phyloP scores from a whole-genome alignment of 192 early-diverging fungal genomes.

The Pilobolus umbonatus region DNA sequence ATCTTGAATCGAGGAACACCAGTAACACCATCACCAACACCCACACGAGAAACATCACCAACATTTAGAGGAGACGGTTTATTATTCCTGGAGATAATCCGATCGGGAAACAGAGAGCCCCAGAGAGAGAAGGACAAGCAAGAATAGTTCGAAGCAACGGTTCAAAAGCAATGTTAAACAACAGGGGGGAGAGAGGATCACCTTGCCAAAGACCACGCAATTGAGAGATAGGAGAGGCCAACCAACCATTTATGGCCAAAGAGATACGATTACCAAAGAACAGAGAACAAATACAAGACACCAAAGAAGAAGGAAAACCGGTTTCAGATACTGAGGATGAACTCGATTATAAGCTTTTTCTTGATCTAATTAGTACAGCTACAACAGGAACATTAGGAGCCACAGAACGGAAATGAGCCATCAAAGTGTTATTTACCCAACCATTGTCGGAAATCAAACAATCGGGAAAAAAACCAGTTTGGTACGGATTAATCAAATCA shows the following conservation, averaged over 20 bases:
- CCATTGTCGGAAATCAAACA: conserved; percentile 17
- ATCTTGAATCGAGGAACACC: too few relatives aligned
- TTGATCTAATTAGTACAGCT: conserved; percentile 21
- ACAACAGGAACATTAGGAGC: neutral
- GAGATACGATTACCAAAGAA: conserved; percentile 14
- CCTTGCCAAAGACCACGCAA: conserved; percentile 31
- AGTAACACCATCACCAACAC: too few relatives aligned
- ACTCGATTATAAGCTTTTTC: conserved; percentile 29
- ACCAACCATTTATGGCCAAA: conserved; percentile 20
- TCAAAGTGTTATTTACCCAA: too few relatives aligned
- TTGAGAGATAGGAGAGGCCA: conserved; percentile 7
- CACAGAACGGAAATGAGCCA: neutral
- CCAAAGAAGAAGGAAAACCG: conserved; percentile 5
- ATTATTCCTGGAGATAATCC: too few relatives aligned
- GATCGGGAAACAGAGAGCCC: too few relatives aligned
- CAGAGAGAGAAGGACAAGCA: too few relatives aligned
- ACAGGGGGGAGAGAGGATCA: conserved; percentile 28
- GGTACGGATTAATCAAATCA: conserved; percentile 10
- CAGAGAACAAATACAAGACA: neutral
- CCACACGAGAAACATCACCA: too few relatives aligned
- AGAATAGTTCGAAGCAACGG: conserved; percentile 14
- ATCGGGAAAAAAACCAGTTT: conserved; percentile 21
- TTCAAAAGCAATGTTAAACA: conserved; percentile 20
- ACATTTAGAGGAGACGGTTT: too few relatives aligned
- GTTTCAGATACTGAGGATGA: conserved; percentile 11